Percentiles rank a stretch among this genome's conserved stretches.
Evolutionary conservation across 805 yeast species (phyloP).

Genomic region (Teunomyces pallodes): DNA sequence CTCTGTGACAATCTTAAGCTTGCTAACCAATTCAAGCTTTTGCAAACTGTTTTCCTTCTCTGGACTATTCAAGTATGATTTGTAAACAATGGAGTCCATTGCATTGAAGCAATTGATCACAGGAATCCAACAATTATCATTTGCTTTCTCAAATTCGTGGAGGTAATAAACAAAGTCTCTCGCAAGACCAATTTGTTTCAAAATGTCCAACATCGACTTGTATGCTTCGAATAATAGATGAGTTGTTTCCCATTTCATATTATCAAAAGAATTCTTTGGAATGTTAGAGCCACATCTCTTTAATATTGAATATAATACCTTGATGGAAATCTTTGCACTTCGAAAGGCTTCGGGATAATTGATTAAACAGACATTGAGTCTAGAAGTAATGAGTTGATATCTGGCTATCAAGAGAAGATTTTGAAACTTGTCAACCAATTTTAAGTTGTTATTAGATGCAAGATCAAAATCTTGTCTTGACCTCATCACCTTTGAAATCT

Average conservation of each 20-base stretch:
- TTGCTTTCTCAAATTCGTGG: constrained; percentile 46
- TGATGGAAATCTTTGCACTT: constrained; percentile 48
- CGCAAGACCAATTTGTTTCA: constrained; percentile 51
- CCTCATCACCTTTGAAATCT: constrained; percentile 20
- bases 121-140: constrained; percentile 26
- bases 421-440: constrained; percentile 19
- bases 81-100: constrained; percentile 7
- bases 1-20: neutral
- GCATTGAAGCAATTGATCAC: constrained; percentile 16
- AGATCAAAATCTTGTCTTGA: constrained; percentile 30
- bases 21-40: neutral
- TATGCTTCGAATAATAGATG: constrained; percentile 37
- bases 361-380: constrained; percentile 14
- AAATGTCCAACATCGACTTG: constrained; percentile 34
- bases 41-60: neutral
- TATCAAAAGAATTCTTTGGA: constrained; percentile 16
- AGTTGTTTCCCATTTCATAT: constrained; percentile 37
- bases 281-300: constrained; percentile 32
- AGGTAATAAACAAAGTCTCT: constrained; percentile 57
- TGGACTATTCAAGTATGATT: neutral
- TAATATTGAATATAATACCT: constrained; percentile 52
- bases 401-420: constrained; percentile 31
- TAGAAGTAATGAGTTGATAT: constrained; percentile 32
- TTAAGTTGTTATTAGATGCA: constrained; percentile 7
- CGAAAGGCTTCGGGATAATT: constrained; percentile 28